Base-by-base conservation (phyloP, 352 stramenopile genomes). In the Peronospora tabacina region DNA sequence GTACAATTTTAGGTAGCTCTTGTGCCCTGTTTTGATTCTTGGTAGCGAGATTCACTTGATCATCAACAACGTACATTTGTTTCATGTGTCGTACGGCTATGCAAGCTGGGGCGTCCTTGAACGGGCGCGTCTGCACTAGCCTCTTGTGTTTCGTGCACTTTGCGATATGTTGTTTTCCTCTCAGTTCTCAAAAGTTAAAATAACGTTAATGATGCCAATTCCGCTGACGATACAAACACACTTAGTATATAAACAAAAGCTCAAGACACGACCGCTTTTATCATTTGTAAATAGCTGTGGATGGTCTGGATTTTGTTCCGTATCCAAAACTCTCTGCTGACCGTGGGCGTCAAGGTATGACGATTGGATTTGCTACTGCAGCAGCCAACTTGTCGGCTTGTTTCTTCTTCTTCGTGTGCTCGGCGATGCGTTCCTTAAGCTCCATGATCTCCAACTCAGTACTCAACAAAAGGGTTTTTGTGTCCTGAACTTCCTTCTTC, bases 391-490 rank as follows among this genome's bases (percentile, higher is more conserved):
- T 87, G 29, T 83, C 72, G 0, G 68, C 66, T 35, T 78, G 58
- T 24, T 85, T 86, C 62, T 85, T 86, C 57, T 85, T 85, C 52
- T 85, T 83, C 8, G 69, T 87, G 62, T 83, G 72, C 43, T 90
- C 75, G 7, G 76, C 62, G 39, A 90, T 82, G 47, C 76, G 74
- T 15, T 89, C 73, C 24, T 78, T 80, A 7, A 91, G 63, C 43
- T 89, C 75, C 44, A 86, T 81, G 30, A 85, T 73, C 61, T 87
- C 78, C 17, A 89, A 61, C 37, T 87, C 77, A 4, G 72, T 51
- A 19, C 77, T 65, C 17, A 90, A 36, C 38, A 92, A 50, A 42
- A 81, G 17, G 30, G 83, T 76, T 43, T 92, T 92, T 17, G 78
- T 71, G 13, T 86, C 71, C 7, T 83, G 66, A 17, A 90, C 58